Conservation (phyloP, 306 rosid genomes). For the Purshia tridentata region DNA sequence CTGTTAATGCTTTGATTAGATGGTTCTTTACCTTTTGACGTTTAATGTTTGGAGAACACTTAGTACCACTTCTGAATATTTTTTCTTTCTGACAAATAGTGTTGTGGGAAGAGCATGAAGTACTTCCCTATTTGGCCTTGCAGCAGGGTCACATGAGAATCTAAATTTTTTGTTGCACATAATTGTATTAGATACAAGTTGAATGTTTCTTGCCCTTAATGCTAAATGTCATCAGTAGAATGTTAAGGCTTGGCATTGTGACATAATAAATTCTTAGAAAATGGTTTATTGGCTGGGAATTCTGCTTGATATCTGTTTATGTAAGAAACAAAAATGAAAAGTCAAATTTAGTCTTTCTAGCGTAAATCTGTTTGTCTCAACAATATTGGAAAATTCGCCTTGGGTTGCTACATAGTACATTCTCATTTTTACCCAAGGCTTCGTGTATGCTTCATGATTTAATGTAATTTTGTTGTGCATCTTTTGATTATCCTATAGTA, state of each 20-base stretch:
- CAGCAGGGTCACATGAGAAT: neutral
- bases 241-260: neutral
- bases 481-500: neutral
- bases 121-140: neutral
- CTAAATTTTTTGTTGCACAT: neutral
- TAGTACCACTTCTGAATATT: neutral
- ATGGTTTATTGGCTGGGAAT: neutral
- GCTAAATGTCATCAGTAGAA: neutral
- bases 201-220: neutral
- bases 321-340: constrained; percentile 2
- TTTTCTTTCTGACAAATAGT: neutral
- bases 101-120: neutral
- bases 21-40: neutral
- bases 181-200: neutral
- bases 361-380: neutral
- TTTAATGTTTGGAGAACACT: neutral
- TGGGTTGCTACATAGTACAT: neutral
- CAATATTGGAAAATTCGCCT: neutral
- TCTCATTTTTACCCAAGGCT: neutral
- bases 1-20: neutral
- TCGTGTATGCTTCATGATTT: neutral
- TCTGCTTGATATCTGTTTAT: neutral
- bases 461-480: neutral
- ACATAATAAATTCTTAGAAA: neutral
- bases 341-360: neutral